These are phyloP conservation scores for Fusarium clavum DNA, from an alignment of 2,329 filamentous ascomycete genomes.

Conservation along the genomic window DNA sequence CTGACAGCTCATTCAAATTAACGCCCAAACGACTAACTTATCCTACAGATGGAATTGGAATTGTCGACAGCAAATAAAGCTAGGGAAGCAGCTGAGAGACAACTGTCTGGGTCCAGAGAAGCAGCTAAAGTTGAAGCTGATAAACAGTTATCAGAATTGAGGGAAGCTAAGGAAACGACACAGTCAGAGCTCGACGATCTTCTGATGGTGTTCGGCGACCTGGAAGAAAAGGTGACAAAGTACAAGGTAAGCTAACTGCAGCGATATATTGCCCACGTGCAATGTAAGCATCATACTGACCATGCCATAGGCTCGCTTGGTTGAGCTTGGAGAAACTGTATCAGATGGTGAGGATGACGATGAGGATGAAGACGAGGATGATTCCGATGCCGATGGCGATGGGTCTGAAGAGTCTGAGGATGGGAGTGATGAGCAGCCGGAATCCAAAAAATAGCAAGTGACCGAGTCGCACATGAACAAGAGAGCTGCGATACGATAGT, in stretches of 20 bases:
- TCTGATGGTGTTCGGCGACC: conserved; percentile 81
- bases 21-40: conserved; percentile 39
- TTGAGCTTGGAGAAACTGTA: conserved; percentile 74
- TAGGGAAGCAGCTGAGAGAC: conserved; percentile 61
- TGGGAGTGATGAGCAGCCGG: conserved; percentile 17
- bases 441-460: conserved; percentile 4
- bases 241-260: conserved; percentile 72
- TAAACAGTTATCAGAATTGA: conserved; percentile 55
- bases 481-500: conserved; percentile 32
- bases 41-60: conserved; percentile 49
- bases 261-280: neutral
- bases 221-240: conserved; percentile 79
- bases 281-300: conserved; percentile 10
- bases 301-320: conserved; percentile 65
- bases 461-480: neutral
- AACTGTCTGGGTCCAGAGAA: conserved; percentile 62
- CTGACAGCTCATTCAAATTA: conserved; percentile 20
- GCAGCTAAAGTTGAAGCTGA: conserved; percentile 66
- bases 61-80: conserved; percentile 67
- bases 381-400: conserved; percentile 27
- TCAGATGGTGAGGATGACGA: conserved; percentile 81
- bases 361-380: conserved; percentile 63
- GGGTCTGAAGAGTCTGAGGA: conserved; percentile 30
- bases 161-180: conserved; percentile 70
- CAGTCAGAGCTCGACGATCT: conserved; percentile 85